Percentiles rank a stretch among this genome's conserved stretches.
Conservation (phyloP, 805 yeast species). For the Yamadazyma sp. region DNA sequence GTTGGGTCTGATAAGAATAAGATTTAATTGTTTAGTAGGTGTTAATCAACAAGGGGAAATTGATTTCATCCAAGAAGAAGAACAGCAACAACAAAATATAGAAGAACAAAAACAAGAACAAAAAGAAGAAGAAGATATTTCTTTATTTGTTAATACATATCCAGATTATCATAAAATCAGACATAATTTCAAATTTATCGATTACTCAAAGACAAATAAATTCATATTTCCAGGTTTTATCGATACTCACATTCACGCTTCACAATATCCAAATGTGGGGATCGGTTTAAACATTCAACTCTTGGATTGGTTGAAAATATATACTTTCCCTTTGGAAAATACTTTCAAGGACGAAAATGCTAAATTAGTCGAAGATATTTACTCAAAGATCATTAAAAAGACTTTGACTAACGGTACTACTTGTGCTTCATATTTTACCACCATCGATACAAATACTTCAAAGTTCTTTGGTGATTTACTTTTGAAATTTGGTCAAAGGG, state of each 20-base stretch:
- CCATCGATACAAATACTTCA: slow-evolving; percentile 76
- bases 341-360: slow-evolving; percentile 48
- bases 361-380: slow-evolving; percentile 56
- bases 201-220: slow-evolving; percentile 31
- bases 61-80: slow-evolving; percentile 27
- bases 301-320: slow-evolving; percentile 82
- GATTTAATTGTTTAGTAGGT: slow-evolving; percentile 57
- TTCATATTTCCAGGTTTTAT: slow-evolving; percentile 62
- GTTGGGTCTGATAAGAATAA: slow-evolving; percentile 54
- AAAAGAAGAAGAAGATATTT: not conserved
- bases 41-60: slow-evolving; percentile 59
- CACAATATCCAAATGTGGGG: slow-evolving; percentile 43
- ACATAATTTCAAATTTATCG: slow-evolving; percentile 17
- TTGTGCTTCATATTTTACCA: slow-evolving; percentile 87
- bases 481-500: slow-evolving; percentile 71
- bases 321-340: slow-evolving; percentile 88
- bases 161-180: slow-evolving; percentile 3
- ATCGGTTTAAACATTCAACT: slow-evolving; percentile 83
- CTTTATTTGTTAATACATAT: slow-evolving; percentile 8
- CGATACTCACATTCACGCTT: slow-evolving; percentile 46
- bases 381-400: slow-evolving; percentile 61
- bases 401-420: slow-evolving; percentile 85
- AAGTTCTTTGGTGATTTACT: slow-evolving; percentile 73
- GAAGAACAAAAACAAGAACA: not conserved
- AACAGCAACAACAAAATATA: not conserved